phyloP scores from a whole-genome alignment of 2,329 filamentous ascomycete genomes.

The Elsinoe fawcettii region DNA sequence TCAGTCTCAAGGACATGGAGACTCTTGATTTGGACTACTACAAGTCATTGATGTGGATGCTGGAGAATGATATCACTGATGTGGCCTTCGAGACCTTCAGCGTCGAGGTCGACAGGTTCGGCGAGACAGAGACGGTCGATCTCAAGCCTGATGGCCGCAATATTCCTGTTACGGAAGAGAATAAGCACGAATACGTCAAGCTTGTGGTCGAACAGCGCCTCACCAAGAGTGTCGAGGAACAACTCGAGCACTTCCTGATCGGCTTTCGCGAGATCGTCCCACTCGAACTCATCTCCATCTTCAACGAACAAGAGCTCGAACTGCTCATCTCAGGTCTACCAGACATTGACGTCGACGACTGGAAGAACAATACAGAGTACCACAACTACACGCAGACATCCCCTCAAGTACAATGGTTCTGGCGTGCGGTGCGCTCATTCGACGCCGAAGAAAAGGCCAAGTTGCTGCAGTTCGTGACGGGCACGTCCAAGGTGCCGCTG shows the following conservation, averaged over 20 bases:
- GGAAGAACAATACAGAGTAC: slow-evolving; percentile 98
- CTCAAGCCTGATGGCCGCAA: slow-evolving; percentile 81
- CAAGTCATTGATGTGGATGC: slow-evolving; percentile 97
- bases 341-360: slow-evolving; percentile 96
- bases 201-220: slow-evolving; percentile 91
- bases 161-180: slow-evolving; percentile 90
- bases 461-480: slow-evolving; percentile 93
- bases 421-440: slow-evolving; percentile 92
- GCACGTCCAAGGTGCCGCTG: slow-evolving; percentile 93
- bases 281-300: slow-evolving; percentile 87
- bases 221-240: slow-evolving; percentile 82
- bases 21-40: slow-evolving; percentile 98
- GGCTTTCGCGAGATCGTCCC: slow-evolving; percentile 97
- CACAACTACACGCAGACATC: slow-evolving; percentile 95
- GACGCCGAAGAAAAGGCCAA: slow-evolving; percentile 99
- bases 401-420: slow-evolving; percentile 99
- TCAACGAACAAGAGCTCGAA: slow-evolving; percentile 97
- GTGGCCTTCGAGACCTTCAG: slow-evolving; percentile 96
- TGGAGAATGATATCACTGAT: slow-evolving; percentile 96
- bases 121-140: slow-evolving; percentile 78
- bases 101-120: slow-evolving; percentile 88
- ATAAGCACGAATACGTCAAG: slow-evolving; percentile 96
- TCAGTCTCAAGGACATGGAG: slow-evolving; percentile 99
- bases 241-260: slow-evolving; percentile 81
- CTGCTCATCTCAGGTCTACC: slow-evolving; percentile 92